Base-by-base conservation (phyloP, 106 monocot species). In the Dendrobium chrysotoxum region DNA sequence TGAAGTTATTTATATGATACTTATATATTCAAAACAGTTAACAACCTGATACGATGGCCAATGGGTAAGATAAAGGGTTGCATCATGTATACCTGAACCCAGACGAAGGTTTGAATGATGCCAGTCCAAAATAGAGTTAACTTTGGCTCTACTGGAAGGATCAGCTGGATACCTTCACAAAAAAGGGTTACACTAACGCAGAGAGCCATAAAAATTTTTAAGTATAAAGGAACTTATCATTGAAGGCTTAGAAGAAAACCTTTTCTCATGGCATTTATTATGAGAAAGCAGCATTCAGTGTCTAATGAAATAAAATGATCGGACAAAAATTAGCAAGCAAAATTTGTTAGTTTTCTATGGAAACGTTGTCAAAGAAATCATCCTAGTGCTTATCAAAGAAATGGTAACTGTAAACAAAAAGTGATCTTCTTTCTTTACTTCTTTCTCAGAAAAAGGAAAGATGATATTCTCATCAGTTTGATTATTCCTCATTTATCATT, bases 81-180 rank as follows among this genome's bases (percentile, higher is more conserved):
- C 39, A 85, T 31, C 13, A 45, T 81, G 79, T 47, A 84, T 20
- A 99, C 99, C 84, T 92, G 88, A 35, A 81, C 91, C 95, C 71
- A 58, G 87, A 40, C 99, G 92, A 45, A 99, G 78, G 82, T 95
- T 99, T 18, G 88, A 85, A 85, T 99, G 99, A 88, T 99, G 99
- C 99, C 99, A 99, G 85, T 99, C 99, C 86, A 99, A 85, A 58
- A 99, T 79, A 7, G 99, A 88, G 53, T 99, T 87, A 66, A 91
- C 81, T 95, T 89, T 93, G 47, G 95, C 99, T 86, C 90, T 89
- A 21, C 0, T 85, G 40, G 75, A 85, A 45, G 90, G 76, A 86
- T 99, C 99, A 72, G 92, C 80, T 76, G 99, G 95, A 85, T 99
- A 99, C 99, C 99, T 99, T 71, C 38, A 54, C 68, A 21, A 28